Evolutionary conservation across 805 yeast species (phyloP), one percentile per base, ranked within the genome.

Genomic region (Candida gorgasii): DNA sequence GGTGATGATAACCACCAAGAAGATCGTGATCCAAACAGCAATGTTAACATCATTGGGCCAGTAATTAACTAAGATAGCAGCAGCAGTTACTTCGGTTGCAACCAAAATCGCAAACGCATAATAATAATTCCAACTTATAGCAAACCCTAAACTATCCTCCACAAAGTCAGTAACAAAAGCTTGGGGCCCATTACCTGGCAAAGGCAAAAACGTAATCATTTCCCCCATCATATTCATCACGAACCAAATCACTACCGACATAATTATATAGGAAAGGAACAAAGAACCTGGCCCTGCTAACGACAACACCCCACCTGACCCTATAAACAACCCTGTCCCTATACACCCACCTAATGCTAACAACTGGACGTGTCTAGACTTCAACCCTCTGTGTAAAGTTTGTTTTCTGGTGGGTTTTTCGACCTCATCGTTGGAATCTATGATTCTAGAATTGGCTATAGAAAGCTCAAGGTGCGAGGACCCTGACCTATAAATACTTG

Each of bases 331-430:
- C 53, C 87, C 88, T 5, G 93, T 83, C 7, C 96, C 96, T 46
- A 87, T 83, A 39, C 92, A 84, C 42, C 95, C 90, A 47, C 93
- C 93, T 45, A 88, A 73, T 32, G 95, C 89, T 56, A 88, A 85
- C 80, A 86, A 79, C 45, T 80, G 75, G 47, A 83, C 76, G 51
- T 84, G 90, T 55, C 72, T 63, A 33, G 67, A 53, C 49, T 66
- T 66, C 48, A 69, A 62, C 5, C 69, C 61, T 49, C 72, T 56
- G 7, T 48, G 42, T 32, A 48, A 45, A n/a, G 42, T 42, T 18
- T 37, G 26, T 20, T 36, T 35, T 3, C 22, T 9, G 22, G 12
- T 32, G 11, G 26, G 39, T 7, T 20, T 24, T 15, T 36, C 31
- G 2, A 8, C 12, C 3, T 36, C 39, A 5, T 61, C 64, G 16